Evolutionary conservation across 1,139 yeast species (phyloP).

Genomic region (Saccharomycopsis hybrid): DNA sequence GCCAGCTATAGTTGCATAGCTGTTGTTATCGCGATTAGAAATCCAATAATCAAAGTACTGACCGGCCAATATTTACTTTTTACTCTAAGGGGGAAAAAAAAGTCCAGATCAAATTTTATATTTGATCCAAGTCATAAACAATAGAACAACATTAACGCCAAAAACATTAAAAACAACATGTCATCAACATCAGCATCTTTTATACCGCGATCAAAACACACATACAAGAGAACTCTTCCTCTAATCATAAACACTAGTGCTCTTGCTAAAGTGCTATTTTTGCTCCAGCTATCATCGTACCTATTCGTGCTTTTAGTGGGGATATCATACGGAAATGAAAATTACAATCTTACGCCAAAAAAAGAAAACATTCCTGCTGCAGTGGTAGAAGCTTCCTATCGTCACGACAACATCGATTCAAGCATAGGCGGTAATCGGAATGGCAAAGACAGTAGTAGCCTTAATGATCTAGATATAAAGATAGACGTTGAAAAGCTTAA

Average conservation of each 20-base stretch:
- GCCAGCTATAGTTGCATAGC: too few species aligned
- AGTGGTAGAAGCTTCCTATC: too few species aligned
- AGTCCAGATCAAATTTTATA: too few species aligned
- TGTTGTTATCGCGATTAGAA: too few species aligned
- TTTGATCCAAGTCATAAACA: too few species aligned
- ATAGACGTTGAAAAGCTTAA: background rate
- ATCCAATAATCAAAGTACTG: too few species aligned
- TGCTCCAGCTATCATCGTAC: slow-evolving; percentile 6
- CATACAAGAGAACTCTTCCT: slow-evolving; percentile 8
- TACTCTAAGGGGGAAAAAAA: too few species aligned
- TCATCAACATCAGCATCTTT: slow-evolving; percentile 1
- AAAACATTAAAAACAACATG: background rate
- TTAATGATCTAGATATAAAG: background rate
- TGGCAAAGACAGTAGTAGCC: too few species aligned
- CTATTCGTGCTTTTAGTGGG: slow-evolving; percentile 8
- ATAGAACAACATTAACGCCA: too few species aligned
- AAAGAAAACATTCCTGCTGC: too few species aligned
- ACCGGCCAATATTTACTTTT: too few species aligned
- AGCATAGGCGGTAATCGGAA: background rate
- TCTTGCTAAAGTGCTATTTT: slow-evolving; percentile 1
- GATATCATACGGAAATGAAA: slow-evolving; percentile 3
- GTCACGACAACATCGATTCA: background rate
- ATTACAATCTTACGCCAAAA: slow-evolving; percentile 8
- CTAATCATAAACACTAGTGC: slow-evolving; percentile 6
- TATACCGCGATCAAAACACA: slow-evolving; percentile 4